Conservation (phyloP, 371 early-diverging fungal species). For the Entomophthora muscae region DNA sequence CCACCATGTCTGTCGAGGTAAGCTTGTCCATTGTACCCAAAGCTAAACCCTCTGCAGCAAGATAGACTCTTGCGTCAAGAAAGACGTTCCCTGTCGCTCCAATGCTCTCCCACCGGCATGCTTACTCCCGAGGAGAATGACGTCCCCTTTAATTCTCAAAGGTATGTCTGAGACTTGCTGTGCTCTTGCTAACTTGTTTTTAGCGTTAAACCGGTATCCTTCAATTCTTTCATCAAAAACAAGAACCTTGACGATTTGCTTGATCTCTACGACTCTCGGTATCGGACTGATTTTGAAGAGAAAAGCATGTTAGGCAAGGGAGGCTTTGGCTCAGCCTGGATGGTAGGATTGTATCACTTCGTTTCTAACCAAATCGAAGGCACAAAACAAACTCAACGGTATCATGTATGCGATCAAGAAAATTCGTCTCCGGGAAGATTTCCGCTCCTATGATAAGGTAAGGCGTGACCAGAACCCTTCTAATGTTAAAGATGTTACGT, state of each 20-base stretch:
- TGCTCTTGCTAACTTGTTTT: too few relatives aligned
- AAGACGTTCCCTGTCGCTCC: background rate
- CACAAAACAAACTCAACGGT: conserved; percentile 59
- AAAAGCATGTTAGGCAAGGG: conserved; percentile 66
- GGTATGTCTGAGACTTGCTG: too few relatives aligned
- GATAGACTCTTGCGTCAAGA: background rate
- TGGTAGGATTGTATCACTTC: conserved; percentile 17
- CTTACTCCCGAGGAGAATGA: background rate
- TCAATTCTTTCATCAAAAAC: background rate
- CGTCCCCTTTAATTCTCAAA: background rate
- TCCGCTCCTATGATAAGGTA: conserved; percentile 46
- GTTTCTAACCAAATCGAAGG: conserved; percentile 12
- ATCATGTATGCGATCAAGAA: conserved; percentile 84
- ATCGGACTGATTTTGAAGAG: conserved; percentile 70
- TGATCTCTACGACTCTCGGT: conserved; percentile 48
- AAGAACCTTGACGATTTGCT: conserved; percentile 22
- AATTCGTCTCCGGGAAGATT: conserved; percentile 32
- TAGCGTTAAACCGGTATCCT: too few relatives aligned
- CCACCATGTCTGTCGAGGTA: conserved; percentile 41
- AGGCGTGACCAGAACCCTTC: too few relatives aligned
- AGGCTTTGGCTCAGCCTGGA: conserved; percentile 84
- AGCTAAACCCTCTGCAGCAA: background rate
- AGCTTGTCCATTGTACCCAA: background rate
- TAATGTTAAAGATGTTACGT: conserved; percentile 21
- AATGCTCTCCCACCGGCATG: background rate